Evolutionary conservation across 352 stramenopile genomes (phyloP), one percentile per base, ranked within the genome.

Genomic region (Phytophthora pseudosyringae): DNA sequence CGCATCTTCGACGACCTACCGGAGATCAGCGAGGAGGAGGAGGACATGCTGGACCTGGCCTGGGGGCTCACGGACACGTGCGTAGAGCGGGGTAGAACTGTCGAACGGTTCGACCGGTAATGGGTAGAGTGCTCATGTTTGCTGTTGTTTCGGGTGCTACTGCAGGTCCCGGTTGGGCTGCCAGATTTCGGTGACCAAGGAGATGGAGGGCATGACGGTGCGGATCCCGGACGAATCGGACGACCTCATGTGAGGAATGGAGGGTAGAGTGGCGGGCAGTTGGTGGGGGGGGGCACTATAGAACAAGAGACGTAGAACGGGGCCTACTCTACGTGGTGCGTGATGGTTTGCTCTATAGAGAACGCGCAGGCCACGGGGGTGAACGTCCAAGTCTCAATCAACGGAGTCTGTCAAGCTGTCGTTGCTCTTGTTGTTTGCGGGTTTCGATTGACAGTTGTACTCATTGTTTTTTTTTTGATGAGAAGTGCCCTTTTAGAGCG

Each of bases 11-110:
- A 96, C 26, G 74, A 83, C 39, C 73, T 98, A 18, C 92, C 92
- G 9, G 75, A 86, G 69, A 92, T 97, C 60, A 86, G 80, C 49
- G 91, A 98, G 70, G 94, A 98, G 51, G 94, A 98, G 61, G 94
- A 98, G 56, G 94, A 98, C 73, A 98, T 98, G 94, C 87, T 98
- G 26, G 94, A 98, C 76, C 63, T 98, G 31, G 94, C 94, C 28
- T 97, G 91, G 86, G 94, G 91, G 1, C 80, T 98, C 54, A 98
- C 91, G 6, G 93, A 98, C 62, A 98, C 94, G 80, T 98, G 73
- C 67, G 86, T 79, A 12, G 25, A 43, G 11, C 15, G 15, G 39
- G 7, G 39, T 47, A 49, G 29, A 58, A 33, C 44, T n/a, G n/a
- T n/a, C 15, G 29, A 58, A 33, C 44, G 21, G 26, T 40, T 46